Base-by-base conservation (phyloP, 345 rosid species). In the Pelargonium nanum region DNA sequence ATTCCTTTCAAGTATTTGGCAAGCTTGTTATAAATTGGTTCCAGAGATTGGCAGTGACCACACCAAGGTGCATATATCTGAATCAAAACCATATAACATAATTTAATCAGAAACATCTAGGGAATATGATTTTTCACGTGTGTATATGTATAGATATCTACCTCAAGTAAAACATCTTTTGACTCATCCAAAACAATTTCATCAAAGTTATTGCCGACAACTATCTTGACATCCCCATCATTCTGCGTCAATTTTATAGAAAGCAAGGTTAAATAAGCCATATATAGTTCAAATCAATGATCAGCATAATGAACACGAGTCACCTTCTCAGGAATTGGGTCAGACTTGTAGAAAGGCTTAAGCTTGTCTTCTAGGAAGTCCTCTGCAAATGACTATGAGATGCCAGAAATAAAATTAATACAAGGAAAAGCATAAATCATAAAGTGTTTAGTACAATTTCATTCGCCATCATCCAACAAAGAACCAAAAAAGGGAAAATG, bases 61-160 rank as follows among this genome's bases (percentile, higher is more conserved):
- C 99, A 93, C 99, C 99, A 90, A 55, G 99, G 96, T 61, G 99
- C 97, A 71, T 93, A 83, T 56, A 93, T 83, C 99, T 93, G 75
- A 62, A n/a, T 68, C 57, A n/a, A 56, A 64, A 50, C 56, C 54
- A 56, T 20, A 8, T 9, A 40, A 2, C 48, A 28, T 15, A 66
- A 24, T 24, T 19, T 24, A 60, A 22, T 67, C 30, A 68, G 53
- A 62, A 26, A 20, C 19, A 51, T 22, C 21, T 30, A 62, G 55
- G 19, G 61, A 65, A 8, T 65, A 6, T 48, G 48, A 40, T 40
- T 17, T 2, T 40, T 40, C 15, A 7, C 15, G 48, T 40, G 9
- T 40, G 48, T 6, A 17, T 40, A 17, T 40, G 12, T 22, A 21
- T 17, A 20, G 52, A 56, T 50, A 28, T 57, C 63, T 81, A 89